Evolutionary conservation across 2,329 filamentous ascomycete genomes (phyloP), one percentile per base, ranked within the genome.

Genomic region (Trichoderma polysporum): DNA sequence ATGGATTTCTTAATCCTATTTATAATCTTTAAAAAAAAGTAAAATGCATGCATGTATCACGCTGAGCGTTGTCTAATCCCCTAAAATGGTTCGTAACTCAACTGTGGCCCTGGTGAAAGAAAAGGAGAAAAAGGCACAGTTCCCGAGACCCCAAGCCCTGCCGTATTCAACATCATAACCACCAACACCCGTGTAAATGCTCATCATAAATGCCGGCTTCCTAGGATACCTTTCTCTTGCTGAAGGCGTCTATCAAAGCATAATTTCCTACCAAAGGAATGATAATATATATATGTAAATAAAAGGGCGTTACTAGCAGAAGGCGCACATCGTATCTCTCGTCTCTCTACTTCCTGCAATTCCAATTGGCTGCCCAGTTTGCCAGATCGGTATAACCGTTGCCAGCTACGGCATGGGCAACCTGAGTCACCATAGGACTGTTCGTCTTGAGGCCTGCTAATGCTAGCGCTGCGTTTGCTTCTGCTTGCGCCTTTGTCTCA

Each of bases 391-490:
- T 22, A 29, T 33, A 49, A 12, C 62, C 45, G 13, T n/a, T 45
- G 41, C 53, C 39, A 45, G 54, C 39, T 12, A 22, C 49, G 29
- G 69, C 52, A n/a, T 53, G 49, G 12, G 61, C 54, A 22, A 58
- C 50, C 19, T 66, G 64, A 45, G 52, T 53, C 4, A 70, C 39
- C 47, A 68, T 66, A 19, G 60, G 69, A 66, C 73, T 74, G 4
- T 59, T 66, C 3, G 69, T 69, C 35, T 69, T 72, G 15, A 76
- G 22, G 22, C 69, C 70, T 12, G 72, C 69, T 53, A 77, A 58
- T 8, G 71, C 70, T 45, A 73, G 35, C 2, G 71, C 67, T 12
- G 74, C 72, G 39, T 66, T 62, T 10, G 63, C 67, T 27, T 68
- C 73, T 12, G 69, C 68, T 61, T 74, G 71, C 3, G 70, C 70